Evolutionary conservation across 768 basidiomycete genomes (phyloP).

Genomic region (Infundibulicybe gibba): DNA sequence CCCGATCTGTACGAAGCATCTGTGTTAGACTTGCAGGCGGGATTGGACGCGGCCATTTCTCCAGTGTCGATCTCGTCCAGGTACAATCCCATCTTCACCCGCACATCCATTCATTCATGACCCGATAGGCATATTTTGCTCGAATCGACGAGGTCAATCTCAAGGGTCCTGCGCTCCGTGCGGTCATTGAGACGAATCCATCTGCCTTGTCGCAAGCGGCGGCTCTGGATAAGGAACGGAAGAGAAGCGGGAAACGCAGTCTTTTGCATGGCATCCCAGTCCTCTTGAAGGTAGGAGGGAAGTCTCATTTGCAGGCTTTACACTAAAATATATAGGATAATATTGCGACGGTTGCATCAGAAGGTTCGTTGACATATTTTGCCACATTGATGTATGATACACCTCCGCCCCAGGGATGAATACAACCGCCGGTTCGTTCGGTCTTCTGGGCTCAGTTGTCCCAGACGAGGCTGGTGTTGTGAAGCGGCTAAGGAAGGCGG

Average conservation of each 20-base stretch:
- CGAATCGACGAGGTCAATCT: constrained; percentile 70
- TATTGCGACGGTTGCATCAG: constrained; percentile 40
- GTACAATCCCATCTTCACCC: constrained; percentile 19
- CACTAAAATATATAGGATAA: constrained; percentile 35
- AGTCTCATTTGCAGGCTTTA: neutral
- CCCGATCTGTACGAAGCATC: constrained; percentile 64
- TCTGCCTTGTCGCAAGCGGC: constrained; percentile 51
- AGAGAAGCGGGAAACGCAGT: constrained; percentile 37
- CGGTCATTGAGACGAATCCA: constrained; percentile 56
- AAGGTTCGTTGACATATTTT: constrained; percentile 25
- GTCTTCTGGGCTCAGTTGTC: constrained; percentile 37
- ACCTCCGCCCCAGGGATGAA: constrained; percentile 33
- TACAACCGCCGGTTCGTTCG: constrained; percentile 43
- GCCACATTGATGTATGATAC: neutral
- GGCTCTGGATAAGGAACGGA: constrained; percentile 41
- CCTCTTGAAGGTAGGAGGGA: constrained; percentile 43
- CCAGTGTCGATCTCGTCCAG: constrained; percentile 61
- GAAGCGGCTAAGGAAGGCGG: constrained; percentile 36
- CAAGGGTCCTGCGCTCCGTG: constrained; percentile 51
- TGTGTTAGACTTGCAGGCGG: constrained; percentile 49
- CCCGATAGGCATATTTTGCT: constrained; percentile 54
- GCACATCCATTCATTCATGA: neutral
- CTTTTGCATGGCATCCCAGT: constrained; percentile 52
- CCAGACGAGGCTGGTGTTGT: constrained; percentile 44
- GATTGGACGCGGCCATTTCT: constrained; percentile 46